These are phyloP conservation scores for Phoma herbarum DNA, from an alignment of 2,329 filamentous ascomycete species.

Conservation along the genomic window DNA sequence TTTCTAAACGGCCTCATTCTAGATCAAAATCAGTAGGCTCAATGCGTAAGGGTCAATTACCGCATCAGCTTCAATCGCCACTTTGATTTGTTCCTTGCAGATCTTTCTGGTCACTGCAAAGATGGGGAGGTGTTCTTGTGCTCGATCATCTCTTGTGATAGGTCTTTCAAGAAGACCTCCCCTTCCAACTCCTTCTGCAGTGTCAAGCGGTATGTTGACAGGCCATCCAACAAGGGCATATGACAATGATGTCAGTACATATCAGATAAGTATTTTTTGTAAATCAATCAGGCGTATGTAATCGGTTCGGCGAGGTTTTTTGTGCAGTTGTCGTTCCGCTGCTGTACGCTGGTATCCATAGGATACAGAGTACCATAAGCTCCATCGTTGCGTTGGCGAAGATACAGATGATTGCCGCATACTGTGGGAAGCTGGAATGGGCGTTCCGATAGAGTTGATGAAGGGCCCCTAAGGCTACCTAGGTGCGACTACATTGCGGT, in stretches of 20 bases:
- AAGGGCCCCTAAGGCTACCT: too few species aligned
- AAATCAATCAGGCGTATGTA: conserved; percentile 40
- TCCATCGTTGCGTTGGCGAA: neutral
- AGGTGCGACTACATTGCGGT: too few species aligned
- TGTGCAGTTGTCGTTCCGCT: conserved; percentile 37
- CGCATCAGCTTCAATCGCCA: conserved; percentile 5
- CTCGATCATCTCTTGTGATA: conserved; percentile 32
- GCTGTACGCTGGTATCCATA: neutral
- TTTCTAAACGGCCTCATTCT: conserved; percentile 46
- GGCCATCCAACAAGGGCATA: conserved; percentile 41
- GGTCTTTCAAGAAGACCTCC: conserved; percentile 19
- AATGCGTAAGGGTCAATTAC: neutral
- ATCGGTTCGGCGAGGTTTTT: conserved; percentile 29
- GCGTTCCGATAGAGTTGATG: neutral
- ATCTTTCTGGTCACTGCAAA: conserved; percentile 43
- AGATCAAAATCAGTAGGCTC: neutral
- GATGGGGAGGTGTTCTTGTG: conserved; percentile 24
- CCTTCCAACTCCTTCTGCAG: conserved; percentile 19
- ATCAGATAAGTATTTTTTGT: too few species aligned
- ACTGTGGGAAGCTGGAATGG: neutral
- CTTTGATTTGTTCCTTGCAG: conserved; percentile 11
- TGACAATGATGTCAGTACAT: conserved; percentile 23
- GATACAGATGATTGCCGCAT: too few species aligned
- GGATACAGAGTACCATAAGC: neutral
- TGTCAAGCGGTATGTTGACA: conserved; percentile 34